phyloP scores from a whole-genome alignment of 2,329 filamentous ascomycete genomes.

The Venturia oleaginea region DNA sequence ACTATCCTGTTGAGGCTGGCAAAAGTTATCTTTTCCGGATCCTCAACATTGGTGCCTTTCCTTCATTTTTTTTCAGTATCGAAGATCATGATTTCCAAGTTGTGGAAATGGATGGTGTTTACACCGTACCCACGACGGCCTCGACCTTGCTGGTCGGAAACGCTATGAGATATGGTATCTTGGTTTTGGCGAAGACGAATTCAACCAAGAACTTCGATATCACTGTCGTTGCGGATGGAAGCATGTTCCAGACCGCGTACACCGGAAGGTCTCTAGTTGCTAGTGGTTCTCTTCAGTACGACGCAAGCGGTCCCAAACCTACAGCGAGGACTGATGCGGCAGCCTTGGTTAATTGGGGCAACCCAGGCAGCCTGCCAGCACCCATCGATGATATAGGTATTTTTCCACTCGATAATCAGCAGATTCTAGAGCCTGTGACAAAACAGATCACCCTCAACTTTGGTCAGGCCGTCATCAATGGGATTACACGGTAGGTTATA shows the following conservation, averaged over 20 bases:
- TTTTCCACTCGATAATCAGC: conserved; percentile 56
- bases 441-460: conserved; percentile 23
- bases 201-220: conserved; percentile 51
- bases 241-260: conserved; percentile 2
- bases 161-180: conserved; percentile 60
- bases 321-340: not conserved
- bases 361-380: not conserved
- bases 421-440: conserved; percentile 52
- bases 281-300: conserved; percentile 7
- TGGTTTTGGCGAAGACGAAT: conserved; percentile 52
- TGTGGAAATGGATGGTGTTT: conserved; percentile 62
- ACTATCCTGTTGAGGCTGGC: conserved; percentile 38
- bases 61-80: conserved; percentile 61
- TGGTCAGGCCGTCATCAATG: not conserved
- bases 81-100: conserved; percentile 57
- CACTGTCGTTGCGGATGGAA: conserved; percentile 36
- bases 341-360: not conserved
- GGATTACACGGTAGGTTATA: not conserved
- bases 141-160: conserved; percentile 49
- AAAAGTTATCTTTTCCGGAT: conserved; percentile 53
- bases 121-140: conserved; percentile 50
- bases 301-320: not conserved
- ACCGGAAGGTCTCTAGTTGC: not conserved
- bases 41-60: conserved; percentile 61
- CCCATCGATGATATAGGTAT: conserved; percentile 58